Evolutionary conservation across 1,139 yeast genomes (phyloP).

Genomic region (Diutina scorzettiae): DNA sequence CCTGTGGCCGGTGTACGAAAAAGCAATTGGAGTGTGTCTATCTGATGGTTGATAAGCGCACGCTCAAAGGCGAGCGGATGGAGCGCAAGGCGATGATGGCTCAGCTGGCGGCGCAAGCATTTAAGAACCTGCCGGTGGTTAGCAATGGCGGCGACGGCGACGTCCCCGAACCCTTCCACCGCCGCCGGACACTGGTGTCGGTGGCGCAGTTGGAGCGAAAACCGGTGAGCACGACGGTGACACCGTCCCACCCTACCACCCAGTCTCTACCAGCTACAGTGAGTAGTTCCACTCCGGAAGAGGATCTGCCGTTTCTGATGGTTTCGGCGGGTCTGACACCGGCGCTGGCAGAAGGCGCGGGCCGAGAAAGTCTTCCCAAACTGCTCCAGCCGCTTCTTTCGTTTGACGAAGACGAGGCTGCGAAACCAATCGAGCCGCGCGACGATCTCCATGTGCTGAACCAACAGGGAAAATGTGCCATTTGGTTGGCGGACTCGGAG

Average conservation of each 20-base stretch:
- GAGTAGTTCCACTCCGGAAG: not conserved
- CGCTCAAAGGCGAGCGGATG: conserved; percentile 4
- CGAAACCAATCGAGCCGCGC: not conserved
- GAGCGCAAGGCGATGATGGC: not conserved
- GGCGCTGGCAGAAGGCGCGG: not conserved
- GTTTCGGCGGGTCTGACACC: not conserved
- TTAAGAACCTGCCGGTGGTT: too few relatives aligned
- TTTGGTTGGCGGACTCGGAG: conserved; percentile 5
- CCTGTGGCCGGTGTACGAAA: conserved; percentile 1
- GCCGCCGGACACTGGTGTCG: too few relatives aligned
- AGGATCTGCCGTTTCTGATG: not conserved
- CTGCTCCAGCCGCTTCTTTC: conserved; percentile 2
- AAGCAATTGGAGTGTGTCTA: not conserved
- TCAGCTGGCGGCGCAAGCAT: not conserved
- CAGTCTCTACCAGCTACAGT: too few relatives aligned
- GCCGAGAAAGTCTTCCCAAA: not conserved
- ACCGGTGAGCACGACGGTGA: too few relatives aligned
- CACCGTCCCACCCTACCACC: too few relatives aligned
- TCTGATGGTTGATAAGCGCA: conserved; percentile 1
- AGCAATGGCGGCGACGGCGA: too few relatives aligned
- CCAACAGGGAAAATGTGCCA: conserved; percentile 5
- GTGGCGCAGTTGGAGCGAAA: too few relatives aligned
- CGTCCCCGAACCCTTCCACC: too few relatives aligned
- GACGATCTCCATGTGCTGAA: not conserved
- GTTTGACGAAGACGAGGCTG: not conserved